Percentiles rank a stretch among this genome's conserved stretches.
These are phyloP conservation scores for Citrus reticulata DNA, from an alignment of 345 rosid species.

Conservation along the genomic window DNA sequence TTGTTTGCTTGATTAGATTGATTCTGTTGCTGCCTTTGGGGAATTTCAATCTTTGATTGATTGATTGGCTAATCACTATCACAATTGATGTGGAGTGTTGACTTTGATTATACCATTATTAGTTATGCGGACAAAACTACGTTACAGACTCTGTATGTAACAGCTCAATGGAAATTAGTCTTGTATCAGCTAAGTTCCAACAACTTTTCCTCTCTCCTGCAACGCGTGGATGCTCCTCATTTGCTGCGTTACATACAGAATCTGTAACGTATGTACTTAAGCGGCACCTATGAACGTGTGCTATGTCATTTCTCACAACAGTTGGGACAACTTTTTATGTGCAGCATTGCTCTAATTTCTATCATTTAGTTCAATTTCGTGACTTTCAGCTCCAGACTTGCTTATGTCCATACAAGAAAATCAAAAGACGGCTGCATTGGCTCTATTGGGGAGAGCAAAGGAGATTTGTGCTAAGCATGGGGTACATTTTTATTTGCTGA, in stretches of 20 bases:
- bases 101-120: background rate
- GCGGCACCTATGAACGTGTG: background rate
- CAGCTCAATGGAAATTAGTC: too few relatives aligned
- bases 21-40: background rate
- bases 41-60: background rate
- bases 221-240: too few relatives aligned
- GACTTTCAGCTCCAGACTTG: conserved; percentile 52
- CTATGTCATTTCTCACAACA: background rate
- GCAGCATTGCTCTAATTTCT: background rate
- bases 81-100: background rate
- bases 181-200: too few relatives aligned
- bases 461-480: conserved; percentile 46
- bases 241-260: too few relatives aligned
- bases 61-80: background rate
- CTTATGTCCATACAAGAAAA: conserved; percentile 43
- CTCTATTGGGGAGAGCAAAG: conserved; percentile 40
- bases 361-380: background rate
- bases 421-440: conserved; percentile 32
- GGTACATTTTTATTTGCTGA: conserved; percentile 23
- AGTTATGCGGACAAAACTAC: too few relatives aligned
- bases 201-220: too few relatives aligned
- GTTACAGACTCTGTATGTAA: background rate
- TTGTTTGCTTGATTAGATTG: background rate
- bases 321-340: too few relatives aligned
- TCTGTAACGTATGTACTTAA: background rate